Evolutionary conservation across 495 filamentous ascomycete species (phyloP).

Genomic region (Penicillium fimorum): DNA sequence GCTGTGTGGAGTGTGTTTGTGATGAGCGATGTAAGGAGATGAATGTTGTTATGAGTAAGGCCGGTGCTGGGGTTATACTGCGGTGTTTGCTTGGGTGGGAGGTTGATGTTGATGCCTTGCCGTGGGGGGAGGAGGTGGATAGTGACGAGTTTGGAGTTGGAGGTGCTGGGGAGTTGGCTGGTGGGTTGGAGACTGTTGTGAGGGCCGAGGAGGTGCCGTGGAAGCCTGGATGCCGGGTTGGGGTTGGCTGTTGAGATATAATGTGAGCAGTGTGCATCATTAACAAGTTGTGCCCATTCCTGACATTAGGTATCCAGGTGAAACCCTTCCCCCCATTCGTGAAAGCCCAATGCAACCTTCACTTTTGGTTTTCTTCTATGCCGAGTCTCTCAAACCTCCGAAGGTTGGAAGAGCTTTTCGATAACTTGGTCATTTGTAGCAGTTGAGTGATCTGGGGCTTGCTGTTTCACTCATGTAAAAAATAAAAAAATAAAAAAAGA

Average conservation of each 20-base stretch:
- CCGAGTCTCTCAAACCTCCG: not conserved
- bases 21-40: conserved; percentile 82
- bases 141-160: conserved; percentile 23
- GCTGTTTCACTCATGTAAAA: not conserved
- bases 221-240: conserved; percentile 35
- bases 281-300: not conserved
- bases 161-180: conserved; percentile 55
- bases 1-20: conserved; percentile 87
- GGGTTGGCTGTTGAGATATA: not conserved
- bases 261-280: not conserved
- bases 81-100: conserved; percentile 69
- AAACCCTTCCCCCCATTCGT: no score
- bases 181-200: conserved; percentile 83
- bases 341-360: no score
- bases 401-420: not conserved
- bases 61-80: conserved; percentile 77
- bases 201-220: conserved; percentile 61
- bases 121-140: conserved; percentile 68
- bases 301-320: not conserved
- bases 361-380: not conserved
- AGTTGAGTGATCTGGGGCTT: not conserved
- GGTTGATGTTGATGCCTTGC: conserved; percentile 71
- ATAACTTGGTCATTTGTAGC: not conserved
- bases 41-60: conserved; percentile 93
- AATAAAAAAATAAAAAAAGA: no score